Conservation (phyloP, 495 filamentous ascomycete genomes). For the Pseudotulostoma volvatum region DNA sequence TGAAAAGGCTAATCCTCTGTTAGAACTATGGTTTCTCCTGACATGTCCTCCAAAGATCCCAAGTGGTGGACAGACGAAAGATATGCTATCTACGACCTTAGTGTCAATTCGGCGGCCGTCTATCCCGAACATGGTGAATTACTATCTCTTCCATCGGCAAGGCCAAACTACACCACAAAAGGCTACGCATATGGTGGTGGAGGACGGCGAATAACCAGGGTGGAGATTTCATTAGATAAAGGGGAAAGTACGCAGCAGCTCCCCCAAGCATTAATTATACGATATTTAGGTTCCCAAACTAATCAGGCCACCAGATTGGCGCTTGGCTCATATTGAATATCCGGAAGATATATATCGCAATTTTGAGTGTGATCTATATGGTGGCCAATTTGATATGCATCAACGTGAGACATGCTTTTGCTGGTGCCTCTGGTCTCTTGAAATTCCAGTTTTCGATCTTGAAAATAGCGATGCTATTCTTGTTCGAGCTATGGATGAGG, state of each 20-base stretch:
- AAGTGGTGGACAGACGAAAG: conserved; percentile 82
- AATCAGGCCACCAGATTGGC: conserved; percentile 41
- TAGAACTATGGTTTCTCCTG: conserved; percentile 64
- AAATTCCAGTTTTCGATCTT: conserved; percentile 49
- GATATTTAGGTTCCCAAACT: neutral
- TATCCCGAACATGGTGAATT: conserved; percentile 71
- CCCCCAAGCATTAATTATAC: too few species aligned
- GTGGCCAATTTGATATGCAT: conserved; percentile 65
- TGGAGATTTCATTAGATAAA: conserved; percentile 76
- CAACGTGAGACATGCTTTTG: conserved; percentile 75
- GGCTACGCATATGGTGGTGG: conserved; percentile 89
- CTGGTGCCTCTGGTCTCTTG: conserved; percentile 86
- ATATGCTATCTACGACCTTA: conserved; percentile 91
- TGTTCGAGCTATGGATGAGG: conserved; percentile 83
- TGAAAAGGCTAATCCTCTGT: neutral
- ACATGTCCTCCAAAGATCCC: conserved; percentile 57
- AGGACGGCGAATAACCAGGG: conserved; percentile 66
- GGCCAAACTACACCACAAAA: conserved; percentile 43
- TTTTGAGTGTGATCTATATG: conserved; percentile 50
- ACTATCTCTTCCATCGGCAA: conserved; percentile 33
- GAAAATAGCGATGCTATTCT: conserved; percentile 52
- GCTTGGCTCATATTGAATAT: conserved; percentile 64
- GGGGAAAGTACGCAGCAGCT: conserved; percentile 34
- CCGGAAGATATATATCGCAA: conserved; percentile 76
- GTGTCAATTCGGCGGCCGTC: conserved; percentile 68